Conservation (phyloP, 208 protist genomes). For the Trypanosoma melophagium region DNA sequence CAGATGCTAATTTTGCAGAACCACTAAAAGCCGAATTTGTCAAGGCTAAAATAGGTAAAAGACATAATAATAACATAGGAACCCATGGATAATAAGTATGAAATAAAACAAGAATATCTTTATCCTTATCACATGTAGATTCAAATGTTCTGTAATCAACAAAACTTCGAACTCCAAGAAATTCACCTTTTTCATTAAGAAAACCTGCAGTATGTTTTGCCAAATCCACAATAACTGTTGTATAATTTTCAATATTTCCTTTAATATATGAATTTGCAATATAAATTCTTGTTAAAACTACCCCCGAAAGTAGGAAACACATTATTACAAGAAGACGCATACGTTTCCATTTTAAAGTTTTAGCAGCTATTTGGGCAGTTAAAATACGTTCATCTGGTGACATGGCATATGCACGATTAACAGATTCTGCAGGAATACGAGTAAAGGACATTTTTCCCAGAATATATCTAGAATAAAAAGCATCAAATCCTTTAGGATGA, state of each 20-base stretch:
- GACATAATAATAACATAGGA: slow-evolving; percentile 74
- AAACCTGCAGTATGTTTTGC: slow-evolving; percentile 47
- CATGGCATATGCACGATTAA: slow-evolving; percentile 53
- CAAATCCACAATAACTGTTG: slow-evolving; percentile 54
- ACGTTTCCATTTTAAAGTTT: slow-evolving; percentile 30
- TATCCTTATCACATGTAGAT: slow-evolving; percentile 50
- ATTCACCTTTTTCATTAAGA: slow-evolving; percentile 51
- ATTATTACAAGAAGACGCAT: slow-evolving; percentile 34
- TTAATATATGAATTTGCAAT: slow-evolving; percentile 33
- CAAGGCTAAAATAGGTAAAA: slow-evolving; percentile 57
- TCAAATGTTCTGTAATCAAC: slow-evolving; percentile 72
- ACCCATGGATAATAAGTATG: slow-evolving; percentile 73
- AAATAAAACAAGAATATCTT: slow-evolving; percentile 59
- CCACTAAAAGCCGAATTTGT: slow-evolving; percentile 52
- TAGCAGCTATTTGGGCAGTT: slow-evolving; percentile 36
- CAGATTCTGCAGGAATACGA: slow-evolving; percentile 41
- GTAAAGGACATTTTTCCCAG: slow-evolving; percentile 42
- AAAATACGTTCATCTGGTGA: slow-evolving; percentile 59
- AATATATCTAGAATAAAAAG: slow-evolving; percentile 57
- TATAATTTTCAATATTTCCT: slow-evolving; percentile 52
- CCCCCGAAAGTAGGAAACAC: slow-evolving; percentile 30
- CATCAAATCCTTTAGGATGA: slow-evolving; percentile 70
- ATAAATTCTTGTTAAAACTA: slow-evolving; percentile 42
- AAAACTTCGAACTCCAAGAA: slow-evolving; percentile 63
- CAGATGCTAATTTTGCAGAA: slow-evolving; percentile 35